Evolutionary conservation across 306 rosid genomes (phyloP).

Genomic region (Luffa acutangula): DNA sequence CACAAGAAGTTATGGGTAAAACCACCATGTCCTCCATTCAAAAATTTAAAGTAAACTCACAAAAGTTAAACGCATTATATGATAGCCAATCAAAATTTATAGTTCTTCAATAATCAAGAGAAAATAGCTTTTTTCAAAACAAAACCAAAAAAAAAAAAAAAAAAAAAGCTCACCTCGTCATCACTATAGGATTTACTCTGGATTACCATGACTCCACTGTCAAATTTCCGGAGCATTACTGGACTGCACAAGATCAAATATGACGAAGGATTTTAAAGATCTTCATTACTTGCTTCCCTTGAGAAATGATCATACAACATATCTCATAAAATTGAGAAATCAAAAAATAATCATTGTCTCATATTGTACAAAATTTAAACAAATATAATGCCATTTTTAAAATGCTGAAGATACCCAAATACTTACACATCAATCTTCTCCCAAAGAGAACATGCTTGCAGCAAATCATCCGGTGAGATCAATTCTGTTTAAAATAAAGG

Average conservation of each 20-base stretch:
- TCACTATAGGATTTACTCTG: constrained; percentile 90
- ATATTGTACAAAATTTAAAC: neutral
- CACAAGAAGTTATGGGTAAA: neutral
- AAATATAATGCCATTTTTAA: neutral
- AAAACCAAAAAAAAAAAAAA: too few relatives aligned
- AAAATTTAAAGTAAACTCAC: neutral
- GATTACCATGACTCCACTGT: constrained; percentile 97
- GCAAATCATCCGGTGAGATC: constrained; percentile 92
- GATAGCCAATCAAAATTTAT: neutral
- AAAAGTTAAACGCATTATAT: neutral
- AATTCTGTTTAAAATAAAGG: constrained; percentile 44
- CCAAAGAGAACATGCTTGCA: constrained; percentile 94
- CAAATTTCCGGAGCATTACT: constrained; percentile 82
- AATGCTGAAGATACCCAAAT: constrained; percentile 16
- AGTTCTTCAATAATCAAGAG: neutral
- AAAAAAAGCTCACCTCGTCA: constrained; percentile 46
- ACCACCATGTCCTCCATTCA: neutral
- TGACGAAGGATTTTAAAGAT: constrained; percentile 1
- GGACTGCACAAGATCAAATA: constrained; percentile 38
- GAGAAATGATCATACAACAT: neutral
- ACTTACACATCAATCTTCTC: constrained; percentile 96
- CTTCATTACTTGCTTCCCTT: neutral
- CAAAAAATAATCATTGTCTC: neutral
- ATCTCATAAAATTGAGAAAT: neutral
- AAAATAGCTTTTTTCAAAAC: too few relatives aligned